Evolutionary conservation across 78 protist species (phyloP).

Genomic region (Guillardia theta): DNA sequence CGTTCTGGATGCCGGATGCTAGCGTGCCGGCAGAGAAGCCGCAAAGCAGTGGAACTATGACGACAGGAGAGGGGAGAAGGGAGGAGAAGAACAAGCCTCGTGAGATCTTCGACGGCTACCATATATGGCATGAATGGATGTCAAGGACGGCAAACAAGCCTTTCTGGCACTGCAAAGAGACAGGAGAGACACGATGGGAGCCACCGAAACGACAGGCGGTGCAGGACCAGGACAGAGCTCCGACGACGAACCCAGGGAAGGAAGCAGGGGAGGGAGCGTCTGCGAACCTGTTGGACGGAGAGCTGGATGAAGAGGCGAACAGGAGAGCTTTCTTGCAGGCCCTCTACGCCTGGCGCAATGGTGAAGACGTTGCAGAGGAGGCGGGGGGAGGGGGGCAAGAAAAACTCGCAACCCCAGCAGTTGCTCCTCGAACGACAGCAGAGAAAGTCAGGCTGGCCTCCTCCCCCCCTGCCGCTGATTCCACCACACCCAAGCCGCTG

Average conservation of each 20-base stretch:
- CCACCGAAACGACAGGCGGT: background rate
- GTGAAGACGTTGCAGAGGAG: background rate
- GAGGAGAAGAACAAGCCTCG: background rate
- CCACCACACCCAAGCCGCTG: background rate
- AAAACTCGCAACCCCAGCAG: no score
- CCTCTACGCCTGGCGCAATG: background rate
- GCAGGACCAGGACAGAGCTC: background rate
- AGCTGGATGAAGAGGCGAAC: background rate
- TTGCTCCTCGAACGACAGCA: no score
- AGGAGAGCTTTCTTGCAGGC: background rate
- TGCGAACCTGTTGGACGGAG: background rate
- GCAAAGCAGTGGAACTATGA: no score
- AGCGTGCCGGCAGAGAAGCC: background rate
- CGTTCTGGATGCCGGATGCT: background rate
- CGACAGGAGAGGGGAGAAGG: no score
- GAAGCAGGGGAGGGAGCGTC: background rate
- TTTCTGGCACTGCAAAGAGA: constrained; percentile 14
- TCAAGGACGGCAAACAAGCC: background rate
- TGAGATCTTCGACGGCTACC: background rate
- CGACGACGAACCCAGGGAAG: background rate
- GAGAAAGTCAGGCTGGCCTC: no score
- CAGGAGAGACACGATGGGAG: background rate
- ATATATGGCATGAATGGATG: background rate
- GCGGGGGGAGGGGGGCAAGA: background rate
- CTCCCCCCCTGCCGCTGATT: background rate